Conservation (phyloP, 495 filamentous ascomycete species). For the Podospora appendiculata region DNA sequence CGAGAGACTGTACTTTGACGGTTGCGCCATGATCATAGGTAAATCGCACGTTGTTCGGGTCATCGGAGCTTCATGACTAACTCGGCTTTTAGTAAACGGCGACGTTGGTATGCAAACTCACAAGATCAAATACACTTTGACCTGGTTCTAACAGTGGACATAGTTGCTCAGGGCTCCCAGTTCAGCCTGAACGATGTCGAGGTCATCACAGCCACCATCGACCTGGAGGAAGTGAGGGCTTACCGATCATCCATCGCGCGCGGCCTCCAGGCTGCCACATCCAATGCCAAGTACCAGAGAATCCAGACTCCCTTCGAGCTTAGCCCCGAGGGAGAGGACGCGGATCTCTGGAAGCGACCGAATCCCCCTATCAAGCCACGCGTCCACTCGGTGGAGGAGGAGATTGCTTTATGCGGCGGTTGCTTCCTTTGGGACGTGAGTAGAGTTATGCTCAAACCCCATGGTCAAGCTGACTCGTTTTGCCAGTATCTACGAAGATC, state of each 20-base stretch:
- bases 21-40: slow-evolving; percentile 65
- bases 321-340: slow-evolving; percentile 27
- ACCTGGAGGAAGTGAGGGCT: slow-evolving; percentile 66
- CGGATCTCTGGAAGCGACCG: slow-evolving; percentile 19
- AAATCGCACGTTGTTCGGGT: too few relatives aligned
- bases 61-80: too few relatives aligned
- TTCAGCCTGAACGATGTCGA: slow-evolving; percentile 80
- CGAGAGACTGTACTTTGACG: slow-evolving; percentile 54
- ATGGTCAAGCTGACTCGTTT: not conserved
- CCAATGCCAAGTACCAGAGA: slow-evolving; percentile 27
- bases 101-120: slow-evolving; percentile 21
- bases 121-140: not conserved
- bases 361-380: slow-evolving; percentile 28
- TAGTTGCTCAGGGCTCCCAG: slow-evolving; percentile 64
- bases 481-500: slow-evolving; percentile 57
- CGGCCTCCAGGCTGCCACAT: slow-evolving; percentile 47
- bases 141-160: slow-evolving; percentile 46
- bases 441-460: not conserved
- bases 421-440: slow-evolving; percentile 65
- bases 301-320: slow-evolving; percentile 34
- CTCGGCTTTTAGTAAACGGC: slow-evolving; percentile 46
- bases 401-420: slow-evolving; percentile 63
- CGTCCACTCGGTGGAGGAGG: slow-evolving; percentile 62
- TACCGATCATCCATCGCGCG: slow-evolving; percentile 46
- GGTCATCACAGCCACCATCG: slow-evolving; percentile 71